Percentiles rank a stretch among this genome's conserved stretches.
Evolutionary conservation across 257 asterid species (phyloP).

Genomic region (Gentiana macrophylla): DNA sequence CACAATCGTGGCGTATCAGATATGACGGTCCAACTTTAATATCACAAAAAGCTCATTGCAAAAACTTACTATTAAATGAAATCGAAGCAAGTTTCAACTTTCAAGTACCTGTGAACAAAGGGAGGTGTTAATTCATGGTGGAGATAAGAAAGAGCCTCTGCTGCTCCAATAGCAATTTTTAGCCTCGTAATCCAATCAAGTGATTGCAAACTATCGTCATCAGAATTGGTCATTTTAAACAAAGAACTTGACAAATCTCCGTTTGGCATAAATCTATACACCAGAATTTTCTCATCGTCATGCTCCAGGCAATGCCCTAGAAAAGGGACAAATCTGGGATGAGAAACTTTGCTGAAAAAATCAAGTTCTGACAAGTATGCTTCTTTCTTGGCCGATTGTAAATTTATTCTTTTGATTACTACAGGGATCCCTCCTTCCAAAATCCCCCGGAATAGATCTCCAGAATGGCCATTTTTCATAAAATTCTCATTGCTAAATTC

Average conservation of each 20-base stretch:
- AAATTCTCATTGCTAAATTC: slow-evolving; percentile 37
- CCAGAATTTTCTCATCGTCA: slow-evolving; percentile 5
- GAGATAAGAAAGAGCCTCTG: slow-evolving; percentile 3
- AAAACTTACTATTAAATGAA: no score
- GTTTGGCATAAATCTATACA: slow-evolving; percentile 5
- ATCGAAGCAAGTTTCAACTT: no score
- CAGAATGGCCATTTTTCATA: slow-evolving; percentile 61
- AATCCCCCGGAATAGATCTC: slow-evolving; percentile 46
- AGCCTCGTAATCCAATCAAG: slow-evolving; percentile 8
- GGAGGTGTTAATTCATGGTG: slow-evolving; percentile 11
- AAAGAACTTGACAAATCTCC: slow-evolving; percentile 2
- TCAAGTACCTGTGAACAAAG: slow-evolving; percentile 11
- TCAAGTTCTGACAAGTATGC: slow-evolving; percentile 29
- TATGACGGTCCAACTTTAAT: no score
- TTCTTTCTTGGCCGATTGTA: slow-evolving; percentile 26
- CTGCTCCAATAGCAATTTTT: slow-evolving; percentile 11
- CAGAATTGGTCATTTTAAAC: background rate
- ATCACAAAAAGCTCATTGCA: no score
- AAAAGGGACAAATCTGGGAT: slow-evolving; percentile 4
- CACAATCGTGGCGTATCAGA: no score
- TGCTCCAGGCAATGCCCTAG: slow-evolving; percentile 10
- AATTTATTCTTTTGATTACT: slow-evolving; percentile 49
- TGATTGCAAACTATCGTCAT: background rate
- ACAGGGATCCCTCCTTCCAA: slow-evolving; percentile 34
- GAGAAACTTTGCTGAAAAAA: background rate